phyloP scores from a whole-genome alignment of 495 filamentous ascomycete species.

The Bacidia gigantensis region DNA sequence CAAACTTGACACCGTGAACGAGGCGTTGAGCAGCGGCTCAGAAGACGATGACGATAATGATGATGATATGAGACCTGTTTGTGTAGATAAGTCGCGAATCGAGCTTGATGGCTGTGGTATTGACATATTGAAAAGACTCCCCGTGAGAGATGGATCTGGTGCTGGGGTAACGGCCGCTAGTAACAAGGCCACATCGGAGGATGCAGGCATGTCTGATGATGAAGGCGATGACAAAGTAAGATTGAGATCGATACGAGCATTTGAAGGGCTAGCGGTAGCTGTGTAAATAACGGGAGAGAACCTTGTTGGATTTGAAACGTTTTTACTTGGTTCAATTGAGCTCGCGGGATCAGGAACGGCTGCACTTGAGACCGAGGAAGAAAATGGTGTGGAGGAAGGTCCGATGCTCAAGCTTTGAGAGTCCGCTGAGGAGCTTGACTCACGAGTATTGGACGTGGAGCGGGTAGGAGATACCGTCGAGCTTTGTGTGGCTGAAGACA shows the following conservation, averaged over 20 bases:
- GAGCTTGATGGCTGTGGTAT: neutral
- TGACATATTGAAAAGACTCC: neutral
- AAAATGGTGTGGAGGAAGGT: too few relatives aligned
- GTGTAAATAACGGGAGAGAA: neutral
- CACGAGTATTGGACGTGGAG: neutral
- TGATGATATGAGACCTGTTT: neutral
- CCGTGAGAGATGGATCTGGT: neutral
- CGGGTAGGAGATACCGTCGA: neutral
- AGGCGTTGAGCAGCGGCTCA: neutral
- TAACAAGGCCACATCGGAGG: neutral
- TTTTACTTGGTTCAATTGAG: too few relatives aligned
- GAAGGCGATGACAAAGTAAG: neutral
- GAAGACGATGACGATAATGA: neutral
- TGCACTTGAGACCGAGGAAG: too few relatives aligned
- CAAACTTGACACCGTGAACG: neutral
- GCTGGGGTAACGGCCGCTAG: neutral
- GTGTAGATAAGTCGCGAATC: neutral
- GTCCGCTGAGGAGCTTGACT: neutral
- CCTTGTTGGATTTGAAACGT: too few relatives aligned
- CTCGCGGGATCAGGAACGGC: too few relatives aligned
- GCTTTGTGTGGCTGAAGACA: neutral
- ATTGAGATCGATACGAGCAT: neutral
- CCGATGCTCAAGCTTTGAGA: neutral
- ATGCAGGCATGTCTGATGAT: neutral
- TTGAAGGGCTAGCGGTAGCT: neutral